Conservation (phyloP, 2,329 filamentous ascomycete species). For the Keithomyces neogunnii region DNA sequence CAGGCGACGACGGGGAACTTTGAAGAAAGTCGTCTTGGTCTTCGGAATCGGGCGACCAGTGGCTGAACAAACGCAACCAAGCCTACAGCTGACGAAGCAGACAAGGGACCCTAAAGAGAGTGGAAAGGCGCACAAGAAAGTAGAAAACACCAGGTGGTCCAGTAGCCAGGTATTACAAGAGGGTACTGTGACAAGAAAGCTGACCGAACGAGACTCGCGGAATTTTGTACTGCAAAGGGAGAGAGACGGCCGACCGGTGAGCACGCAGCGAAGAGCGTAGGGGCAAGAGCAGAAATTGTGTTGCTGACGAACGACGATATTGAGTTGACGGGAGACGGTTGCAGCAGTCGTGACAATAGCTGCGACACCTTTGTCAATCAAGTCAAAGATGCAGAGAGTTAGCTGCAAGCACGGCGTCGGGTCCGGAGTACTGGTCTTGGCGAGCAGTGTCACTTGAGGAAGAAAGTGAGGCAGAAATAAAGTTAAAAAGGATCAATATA, state of each 20-base stretch:
- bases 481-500: constrained; percentile 25
- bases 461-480: constrained; percentile 19
- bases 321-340: neutral
- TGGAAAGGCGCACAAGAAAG: constrained; percentile 4
- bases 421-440: constrained; percentile 2
- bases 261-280: neutral
- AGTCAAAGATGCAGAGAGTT: neutral
- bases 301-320: neutral
- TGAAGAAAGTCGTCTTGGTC: neutral
- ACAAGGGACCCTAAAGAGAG: neutral
- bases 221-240: neutral
- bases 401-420: constrained; percentile 1
- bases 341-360: neutral
- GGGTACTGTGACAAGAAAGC: constrained; percentile 15
- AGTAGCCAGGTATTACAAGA: constrained; percentile 27
- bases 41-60: neutral
- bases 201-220: constrained; percentile 1
- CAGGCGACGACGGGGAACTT: neutral
- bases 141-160: constrained; percentile 11
- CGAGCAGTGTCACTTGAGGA: constrained; percentile 1
- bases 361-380: neutral
- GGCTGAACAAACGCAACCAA: neutral
- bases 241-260: neutral
- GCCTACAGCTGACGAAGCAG: constrained; percentile 1
- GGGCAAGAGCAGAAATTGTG: neutral